Evolutionary conservation across 805 yeast species (phyloP).

Genomic region (Kazachstania psychrophila): DNA sequence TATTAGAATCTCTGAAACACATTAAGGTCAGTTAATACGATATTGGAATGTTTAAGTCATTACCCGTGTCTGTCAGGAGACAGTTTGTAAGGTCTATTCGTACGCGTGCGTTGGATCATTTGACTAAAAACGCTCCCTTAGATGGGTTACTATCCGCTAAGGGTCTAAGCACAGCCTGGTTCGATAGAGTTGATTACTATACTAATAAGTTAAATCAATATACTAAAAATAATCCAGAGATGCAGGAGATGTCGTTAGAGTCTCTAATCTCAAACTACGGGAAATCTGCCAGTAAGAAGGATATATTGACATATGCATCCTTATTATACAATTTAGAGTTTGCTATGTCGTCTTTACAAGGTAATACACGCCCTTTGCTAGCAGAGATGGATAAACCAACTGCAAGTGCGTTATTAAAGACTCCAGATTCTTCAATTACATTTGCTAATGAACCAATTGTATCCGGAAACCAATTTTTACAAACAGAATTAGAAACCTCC

Average conservation of each 20-base stretch:
- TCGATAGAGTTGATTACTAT: conserved; percentile 34
- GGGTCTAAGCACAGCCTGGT: conserved; percentile 46
- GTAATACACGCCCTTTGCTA: conserved; percentile 10
- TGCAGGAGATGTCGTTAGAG: conserved; percentile 20
- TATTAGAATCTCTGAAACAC: too few relatives aligned
- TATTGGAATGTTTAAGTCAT: too few relatives aligned
- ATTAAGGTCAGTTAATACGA: too few relatives aligned
- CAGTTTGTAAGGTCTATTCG: conserved; percentile 1
- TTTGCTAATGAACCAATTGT: conserved; percentile 19
- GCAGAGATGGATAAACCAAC: conserved; percentile 8
- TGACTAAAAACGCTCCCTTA: conserved; percentile 28
- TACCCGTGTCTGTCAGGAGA: too few relatives aligned
- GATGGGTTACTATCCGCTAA: conserved; percentile 40
- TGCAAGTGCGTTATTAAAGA: conserved; percentile 29
- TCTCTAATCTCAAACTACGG: conserved; percentile 24
- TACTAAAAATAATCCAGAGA: conserved; percentile 13
- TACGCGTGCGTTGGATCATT: conserved; percentile 4
- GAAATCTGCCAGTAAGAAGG: conserved; percentile 24
- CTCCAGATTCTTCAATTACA: conserved; percentile 32
- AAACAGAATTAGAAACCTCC: conserved; percentile 22
- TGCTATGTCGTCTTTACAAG: conserved; percentile 30
- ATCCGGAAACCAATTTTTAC: conserved; percentile 1
- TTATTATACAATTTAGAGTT: conserved; percentile 32
- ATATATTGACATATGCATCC: conserved; percentile 34
- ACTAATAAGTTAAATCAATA: conserved; percentile 34